These are phyloP conservation scores for Draba incana DNA, from an alignment of 345 rosid species.

Conservation along the genomic window DNA sequence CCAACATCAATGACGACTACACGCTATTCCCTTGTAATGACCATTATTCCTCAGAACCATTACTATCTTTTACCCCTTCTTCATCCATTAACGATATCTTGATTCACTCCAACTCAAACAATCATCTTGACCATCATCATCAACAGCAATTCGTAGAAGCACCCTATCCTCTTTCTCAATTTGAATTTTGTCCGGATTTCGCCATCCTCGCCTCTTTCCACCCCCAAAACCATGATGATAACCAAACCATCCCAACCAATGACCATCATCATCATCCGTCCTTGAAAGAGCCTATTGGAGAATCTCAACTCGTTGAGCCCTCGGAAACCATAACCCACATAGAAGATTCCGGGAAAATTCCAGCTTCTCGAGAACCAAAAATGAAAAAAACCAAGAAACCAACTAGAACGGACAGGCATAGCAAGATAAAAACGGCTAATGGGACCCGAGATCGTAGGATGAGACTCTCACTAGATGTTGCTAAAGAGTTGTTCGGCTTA, in stretches of 20 bases:
- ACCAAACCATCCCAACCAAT: conserved; percentile 23
- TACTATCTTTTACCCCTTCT: conserved; percentile 41
- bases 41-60: conserved; percentile 44
- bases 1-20: conserved; percentile 45
- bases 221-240: conserved; percentile 25
- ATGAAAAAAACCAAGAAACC: conserved; percentile 45
- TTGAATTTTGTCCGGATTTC: conserved; percentile 40
- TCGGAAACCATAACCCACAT: conserved; percentile 40
- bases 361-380: conserved; percentile 31
- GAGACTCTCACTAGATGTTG: conserved; percentile 81
- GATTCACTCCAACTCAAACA: conserved; percentile 34
- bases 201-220: conserved; percentile 38
- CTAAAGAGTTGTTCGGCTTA: conserved; percentile 68
- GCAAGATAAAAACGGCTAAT: conserved; percentile 81
- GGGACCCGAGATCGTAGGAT: conserved; percentile 86
- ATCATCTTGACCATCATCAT: conserved; percentile 30
- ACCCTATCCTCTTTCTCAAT: conserved; percentile 56
- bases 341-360: conserved; percentile 41
- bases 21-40: conserved; percentile 43
- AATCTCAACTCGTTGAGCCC: conserved; percentile 28
- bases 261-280: conserved; percentile 41
- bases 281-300: conserved; percentile 34
- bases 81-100: conserved; percentile 40
- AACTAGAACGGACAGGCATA: conserved; percentile 73
- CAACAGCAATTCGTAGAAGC: conserved; percentile 35